Percentiles rank a stretch among this genome's conserved stretches.
Evolutionary conservation across 208 protist species (phyloP).

Genomic region (Leishmania gerbilli): DNA sequence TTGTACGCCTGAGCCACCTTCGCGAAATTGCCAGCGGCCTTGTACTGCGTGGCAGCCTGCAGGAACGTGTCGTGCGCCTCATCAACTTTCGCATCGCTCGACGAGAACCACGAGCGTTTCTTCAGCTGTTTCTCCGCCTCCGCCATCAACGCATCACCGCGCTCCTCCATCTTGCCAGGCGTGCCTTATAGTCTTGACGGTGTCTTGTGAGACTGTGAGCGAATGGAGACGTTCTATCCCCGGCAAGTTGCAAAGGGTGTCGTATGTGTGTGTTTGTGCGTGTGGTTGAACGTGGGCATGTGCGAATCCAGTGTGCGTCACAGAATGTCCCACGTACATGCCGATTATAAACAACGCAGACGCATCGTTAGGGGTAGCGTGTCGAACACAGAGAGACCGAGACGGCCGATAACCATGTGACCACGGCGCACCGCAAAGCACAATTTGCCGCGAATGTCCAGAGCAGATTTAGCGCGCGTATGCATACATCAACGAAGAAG

Average conservation of each 20-base stretch:
- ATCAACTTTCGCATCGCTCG: conserved; percentile 58
- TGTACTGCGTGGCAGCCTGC: conserved; percentile 84
- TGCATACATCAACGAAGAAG: background rate
- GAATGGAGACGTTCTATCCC: background rate
- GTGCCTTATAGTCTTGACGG: conserved; percentile 8
- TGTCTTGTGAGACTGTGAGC: background rate
- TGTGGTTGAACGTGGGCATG: background rate
- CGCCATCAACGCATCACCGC: conserved; percentile 70
- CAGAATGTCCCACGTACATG: background rate
- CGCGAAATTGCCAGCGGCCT: conserved; percentile 64
- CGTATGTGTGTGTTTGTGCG: background rate
- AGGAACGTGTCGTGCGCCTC: conserved; percentile 79
- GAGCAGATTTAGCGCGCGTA: background rate
- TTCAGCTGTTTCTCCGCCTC: conserved; percentile 74
- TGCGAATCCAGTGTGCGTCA: background rate
- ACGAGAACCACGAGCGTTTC: conserved; percentile 72
- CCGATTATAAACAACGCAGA: background rate
- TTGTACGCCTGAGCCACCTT: conserved; percentile 76
- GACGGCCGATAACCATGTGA: background rate
- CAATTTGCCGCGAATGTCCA: background rate
- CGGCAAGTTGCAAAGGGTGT: background rate
- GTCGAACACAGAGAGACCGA: background rate
- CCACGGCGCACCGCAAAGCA: background rate
- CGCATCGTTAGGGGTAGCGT: background rate
- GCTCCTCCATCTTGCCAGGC: conserved; percentile 48